Conservation (phyloP, 208 protist species). For the Trypanosoma melophagium region DNA sequence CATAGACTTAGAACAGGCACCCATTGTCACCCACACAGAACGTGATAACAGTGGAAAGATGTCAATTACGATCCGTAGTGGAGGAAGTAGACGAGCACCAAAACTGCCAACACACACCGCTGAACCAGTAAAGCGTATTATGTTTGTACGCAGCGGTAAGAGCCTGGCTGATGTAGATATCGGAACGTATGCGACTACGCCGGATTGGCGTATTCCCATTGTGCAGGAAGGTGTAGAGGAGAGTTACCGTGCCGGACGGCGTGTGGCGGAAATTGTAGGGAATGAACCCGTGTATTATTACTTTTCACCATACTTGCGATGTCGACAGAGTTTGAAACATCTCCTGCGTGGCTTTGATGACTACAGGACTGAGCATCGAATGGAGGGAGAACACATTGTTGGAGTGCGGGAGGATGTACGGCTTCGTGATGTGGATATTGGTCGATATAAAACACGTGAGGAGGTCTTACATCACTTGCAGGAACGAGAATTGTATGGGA, state of each 20-base stretch:
- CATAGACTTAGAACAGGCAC: too few relatives aligned
- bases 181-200: conserved; percentile 61
- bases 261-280: conserved; percentile 70
- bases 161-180: conserved; percentile 78
- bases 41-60: conserved; percentile 22
- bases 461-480: conserved; percentile 59
- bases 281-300: conserved; percentile 88
- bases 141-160: conserved; percentile 82
- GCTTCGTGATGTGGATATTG: conserved; percentile 92
- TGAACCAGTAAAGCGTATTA: conserved; percentile 89
- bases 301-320: conserved; percentile 89
- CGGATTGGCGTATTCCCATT: conserved; percentile 91
- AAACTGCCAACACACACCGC: conserved; percentile 30
- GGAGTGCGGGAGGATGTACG: conserved; percentile 89
- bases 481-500: conserved; percentile 84
- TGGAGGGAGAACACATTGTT: conserved; percentile 56
- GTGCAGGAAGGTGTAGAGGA: conserved; percentile 69
- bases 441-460: conserved; percentile 78
- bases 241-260: conserved; percentile 56
- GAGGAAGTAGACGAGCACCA: conserved; percentile 6
- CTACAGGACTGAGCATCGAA: conserved; percentile 21
- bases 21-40: too few relatives aligned
- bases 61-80: conserved; percentile 71
- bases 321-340: conserved; percentile 72
- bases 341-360: conserved; percentile 79